Evolutionary conservation across 1,284 basidiomycete genomes (phyloP).

Genomic region (Trametes polyzona): DNA sequence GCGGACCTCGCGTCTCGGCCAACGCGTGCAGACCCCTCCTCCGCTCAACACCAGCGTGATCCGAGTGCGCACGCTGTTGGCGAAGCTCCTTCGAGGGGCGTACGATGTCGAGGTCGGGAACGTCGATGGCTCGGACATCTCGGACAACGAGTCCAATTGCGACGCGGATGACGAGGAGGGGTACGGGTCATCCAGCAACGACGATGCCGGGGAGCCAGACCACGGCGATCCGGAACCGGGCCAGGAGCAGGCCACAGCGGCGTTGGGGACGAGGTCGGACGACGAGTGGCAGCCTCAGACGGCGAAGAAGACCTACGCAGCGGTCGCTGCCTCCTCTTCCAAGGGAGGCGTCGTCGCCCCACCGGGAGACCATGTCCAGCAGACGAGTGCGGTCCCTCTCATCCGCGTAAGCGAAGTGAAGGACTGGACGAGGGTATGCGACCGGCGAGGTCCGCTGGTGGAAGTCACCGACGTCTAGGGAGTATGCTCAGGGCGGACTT

Average conservation of each 20-base stretch:
- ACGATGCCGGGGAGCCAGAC: no score
- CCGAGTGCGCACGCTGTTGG: neutral
- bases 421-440: slow-evolving; percentile 2
- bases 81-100: slow-evolving; percentile 8
- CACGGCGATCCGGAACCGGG: no score
- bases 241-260: no score
- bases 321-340: neutral
- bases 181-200: neutral
- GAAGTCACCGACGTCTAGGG: neutral
- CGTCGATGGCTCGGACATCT: slow-evolving; percentile 3
- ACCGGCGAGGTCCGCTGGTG: neutral
- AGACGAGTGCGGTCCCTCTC: no score
- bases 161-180: slow-evolving; percentile 22
- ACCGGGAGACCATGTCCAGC: neutral
- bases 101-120: slow-evolving; percentile 17
- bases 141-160: slow-evolving; percentile 11
- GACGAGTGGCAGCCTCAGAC: neutral
- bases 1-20: slow-evolving; percentile 14
- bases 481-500: neutral
- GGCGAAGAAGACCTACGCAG: slow-evolving; percentile 4
- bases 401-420: neutral
- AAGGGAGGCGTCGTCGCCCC: neutral
- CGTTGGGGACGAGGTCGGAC: no score
- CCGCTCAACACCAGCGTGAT: slow-evolving; percentile 12
- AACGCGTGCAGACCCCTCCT: slow-evolving; percentile 17